These are phyloP conservation scores for Blastobotrys serpentis DNA, from an alignment of 1,139 yeast species.

Conservation along the genomic window DNA sequence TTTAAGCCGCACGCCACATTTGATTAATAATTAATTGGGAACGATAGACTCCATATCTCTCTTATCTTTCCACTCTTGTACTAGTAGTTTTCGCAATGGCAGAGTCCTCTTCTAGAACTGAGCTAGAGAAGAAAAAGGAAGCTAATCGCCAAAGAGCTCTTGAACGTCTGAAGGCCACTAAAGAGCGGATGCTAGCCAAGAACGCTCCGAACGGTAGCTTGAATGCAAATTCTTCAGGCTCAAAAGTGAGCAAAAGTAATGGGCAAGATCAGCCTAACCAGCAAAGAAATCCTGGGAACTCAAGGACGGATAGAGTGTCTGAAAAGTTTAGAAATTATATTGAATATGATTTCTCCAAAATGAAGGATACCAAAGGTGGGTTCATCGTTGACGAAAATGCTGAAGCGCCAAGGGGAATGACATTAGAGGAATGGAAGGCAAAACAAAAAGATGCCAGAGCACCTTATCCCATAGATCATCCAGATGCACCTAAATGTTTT, in stretches of 20 bases:
- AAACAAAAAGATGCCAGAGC: slow-evolving; percentile 44
- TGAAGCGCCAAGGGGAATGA: slow-evolving; percentile 41
- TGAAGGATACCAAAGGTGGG: slow-evolving; percentile 91
- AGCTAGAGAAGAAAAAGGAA: slow-evolving; percentile 38
- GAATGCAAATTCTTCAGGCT: slow-evolving; percentile 4
- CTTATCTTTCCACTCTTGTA: no score
- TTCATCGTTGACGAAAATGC: slow-evolving; percentile 49
- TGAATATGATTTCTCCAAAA: slow-evolving; percentile 86
- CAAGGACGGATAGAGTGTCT: slow-evolving; percentile 24
- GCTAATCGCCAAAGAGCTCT: slow-evolving; percentile 59
- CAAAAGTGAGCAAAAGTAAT: neutral
- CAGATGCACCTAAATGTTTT: slow-evolving; percentile 69
- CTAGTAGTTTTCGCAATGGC: no score
- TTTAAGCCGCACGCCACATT: no score
- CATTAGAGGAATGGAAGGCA: slow-evolving; percentile 76
- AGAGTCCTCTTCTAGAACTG: neutral
- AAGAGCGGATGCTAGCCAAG: slow-evolving; percentile 26
- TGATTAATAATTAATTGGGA: neutral
- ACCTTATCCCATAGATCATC: slow-evolving; percentile 44
- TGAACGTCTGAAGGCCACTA: slow-evolving; percentile 54
- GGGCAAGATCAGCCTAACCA: slow-evolving; percentile 1
- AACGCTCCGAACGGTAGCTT: slow-evolving; percentile 3
- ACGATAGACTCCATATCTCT: neutral
- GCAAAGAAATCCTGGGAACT: slow-evolving; percentile 17
- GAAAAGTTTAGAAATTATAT: slow-evolving; percentile 58